A percentile compares a stretch with the other conserved stretches of the same genome.
Evolutionary conservation across 1,284 basidiomycete genomes (phyloP).

Genomic region (Boletus calvinii): DNA sequence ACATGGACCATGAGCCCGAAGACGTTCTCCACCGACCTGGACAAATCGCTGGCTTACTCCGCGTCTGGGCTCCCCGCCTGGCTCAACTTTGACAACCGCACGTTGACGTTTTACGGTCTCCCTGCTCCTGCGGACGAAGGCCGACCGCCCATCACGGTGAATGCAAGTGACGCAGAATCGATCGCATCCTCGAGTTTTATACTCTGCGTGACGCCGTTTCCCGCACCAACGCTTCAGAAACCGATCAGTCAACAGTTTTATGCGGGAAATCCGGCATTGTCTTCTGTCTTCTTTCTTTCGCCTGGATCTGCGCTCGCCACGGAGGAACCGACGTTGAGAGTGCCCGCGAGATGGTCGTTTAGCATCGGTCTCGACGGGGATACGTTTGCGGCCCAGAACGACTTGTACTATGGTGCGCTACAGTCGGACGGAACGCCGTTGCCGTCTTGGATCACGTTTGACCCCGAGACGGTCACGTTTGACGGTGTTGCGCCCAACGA

Average conservation of each 20-base stretch:
- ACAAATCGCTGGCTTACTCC: constrained; percentile 44
- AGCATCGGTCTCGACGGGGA: constrained; percentile 79
- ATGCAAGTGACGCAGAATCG: constrained; percentile 49
- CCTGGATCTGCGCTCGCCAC: constrained; percentile 55
- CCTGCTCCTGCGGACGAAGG: constrained; percentile 59
- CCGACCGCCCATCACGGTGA: constrained; percentile 52
- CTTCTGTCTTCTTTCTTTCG: constrained; percentile 63
- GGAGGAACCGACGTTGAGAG: constrained; percentile 62
- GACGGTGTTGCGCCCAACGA: constrained; percentile 71
- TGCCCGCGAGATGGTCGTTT: constrained; percentile 88
- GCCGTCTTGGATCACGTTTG: constrained; percentile 78
- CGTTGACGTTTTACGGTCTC: constrained; percentile 55
- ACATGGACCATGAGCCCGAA: constrained; percentile 60
- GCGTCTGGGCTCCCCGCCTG: constrained; percentile 57
- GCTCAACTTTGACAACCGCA: constrained; percentile 60
- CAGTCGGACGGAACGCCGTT: constrained; percentile 66
- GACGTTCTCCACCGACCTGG: constrained; percentile 57
- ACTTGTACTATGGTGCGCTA: constrained; percentile 67
- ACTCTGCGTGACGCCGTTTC: constrained; percentile 59
- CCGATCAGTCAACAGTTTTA: constrained; percentile 64
- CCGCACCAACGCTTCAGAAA: constrained; percentile 54
- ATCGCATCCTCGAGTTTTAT: constrained; percentile 53
- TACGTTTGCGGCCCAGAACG: constrained; percentile 54
- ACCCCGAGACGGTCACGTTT: constrained; percentile 68
- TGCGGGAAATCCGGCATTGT: constrained; percentile 56